Evolutionary conservation across 306 rosid genomes (phyloP).

Genomic region (Trifolium dubium): DNA sequence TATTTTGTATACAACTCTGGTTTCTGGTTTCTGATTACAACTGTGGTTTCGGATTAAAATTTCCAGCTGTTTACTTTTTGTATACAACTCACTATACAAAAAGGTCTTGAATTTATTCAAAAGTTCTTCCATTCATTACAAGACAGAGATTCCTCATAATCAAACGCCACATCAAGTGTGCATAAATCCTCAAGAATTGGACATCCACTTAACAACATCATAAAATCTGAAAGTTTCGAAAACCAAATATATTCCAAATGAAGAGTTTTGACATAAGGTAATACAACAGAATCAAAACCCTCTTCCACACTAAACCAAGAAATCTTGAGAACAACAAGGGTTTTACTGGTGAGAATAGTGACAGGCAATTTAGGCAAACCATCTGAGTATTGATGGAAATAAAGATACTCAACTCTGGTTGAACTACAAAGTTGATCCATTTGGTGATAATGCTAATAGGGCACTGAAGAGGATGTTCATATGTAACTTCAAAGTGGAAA

Average conservation of each 20-base stretch:
- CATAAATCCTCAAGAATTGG: not conserved
- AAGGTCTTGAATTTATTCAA: no score
- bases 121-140: not conserved
- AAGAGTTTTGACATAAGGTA: constrained; percentile 5
- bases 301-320: not conserved
- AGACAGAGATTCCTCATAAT: not conserved
- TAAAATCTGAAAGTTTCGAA: no score
- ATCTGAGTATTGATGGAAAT: not conserved
- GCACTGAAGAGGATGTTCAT: not conserved
- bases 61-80: no score
- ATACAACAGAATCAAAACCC: not conserved
- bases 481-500: not conserved
- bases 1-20: no score
- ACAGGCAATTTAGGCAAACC: not conserved
- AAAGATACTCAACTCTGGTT: not conserved
- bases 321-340: constrained; percentile 22
- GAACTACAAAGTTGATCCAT: not conserved
- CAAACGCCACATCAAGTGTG: not conserved
- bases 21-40: no score
- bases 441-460: not conserved
- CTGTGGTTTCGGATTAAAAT: no score
- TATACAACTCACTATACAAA: no score
- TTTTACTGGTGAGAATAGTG: not conserved
- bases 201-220: no score
- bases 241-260: no score